Conservation (phyloP, 805 yeast species). For the Wickerhamomyces kurtzmanii region DNA sequence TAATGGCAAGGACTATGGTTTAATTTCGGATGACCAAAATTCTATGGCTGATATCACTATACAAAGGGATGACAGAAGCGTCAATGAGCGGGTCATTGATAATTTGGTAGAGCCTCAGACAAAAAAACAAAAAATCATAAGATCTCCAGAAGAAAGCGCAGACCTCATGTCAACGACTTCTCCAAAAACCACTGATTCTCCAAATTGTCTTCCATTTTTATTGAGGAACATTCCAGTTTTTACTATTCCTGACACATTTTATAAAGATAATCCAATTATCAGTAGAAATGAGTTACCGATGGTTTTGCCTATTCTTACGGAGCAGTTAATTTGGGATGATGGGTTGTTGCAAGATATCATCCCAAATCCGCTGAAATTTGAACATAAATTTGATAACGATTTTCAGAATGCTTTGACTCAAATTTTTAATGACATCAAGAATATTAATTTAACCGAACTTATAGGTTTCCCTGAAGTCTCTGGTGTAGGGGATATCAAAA, state of each 20-base stretch:
- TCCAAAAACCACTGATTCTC: constrained; percentile 16
- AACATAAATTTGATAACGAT: constrained; percentile 7
- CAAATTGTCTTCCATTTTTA: constrained; percentile 62
- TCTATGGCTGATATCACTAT: no score
- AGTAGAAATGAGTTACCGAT: constrained; percentile 9
- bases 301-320: constrained; percentile 20
- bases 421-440: constrained; percentile 15
- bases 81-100: no score
- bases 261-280: constrained; percentile 25
- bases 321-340: constrained; percentile 17
- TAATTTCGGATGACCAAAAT: no score
- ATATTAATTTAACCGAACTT: constrained; percentile 10
- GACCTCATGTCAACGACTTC: no score
- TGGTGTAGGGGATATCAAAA: no score
- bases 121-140: no score
- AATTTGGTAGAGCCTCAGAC: no score
- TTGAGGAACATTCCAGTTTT: constrained; percentile 53
- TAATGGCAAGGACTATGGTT: constrained; percentile 8
- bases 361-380: constrained; percentile 2
- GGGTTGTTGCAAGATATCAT: constrained; percentile 7
- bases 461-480: constrained; percentile 6
- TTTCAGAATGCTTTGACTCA: constrained; percentile 17
- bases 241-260: constrained; percentile 48
- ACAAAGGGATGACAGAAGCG: no score
- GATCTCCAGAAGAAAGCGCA: no score